A percentile compares a stretch with the other conserved stretches of the same genome.
Evolutionary conservation across 2,329 filamentous ascomycete genomes (phyloP).

Genomic region (Fusarium sp.): DNA sequence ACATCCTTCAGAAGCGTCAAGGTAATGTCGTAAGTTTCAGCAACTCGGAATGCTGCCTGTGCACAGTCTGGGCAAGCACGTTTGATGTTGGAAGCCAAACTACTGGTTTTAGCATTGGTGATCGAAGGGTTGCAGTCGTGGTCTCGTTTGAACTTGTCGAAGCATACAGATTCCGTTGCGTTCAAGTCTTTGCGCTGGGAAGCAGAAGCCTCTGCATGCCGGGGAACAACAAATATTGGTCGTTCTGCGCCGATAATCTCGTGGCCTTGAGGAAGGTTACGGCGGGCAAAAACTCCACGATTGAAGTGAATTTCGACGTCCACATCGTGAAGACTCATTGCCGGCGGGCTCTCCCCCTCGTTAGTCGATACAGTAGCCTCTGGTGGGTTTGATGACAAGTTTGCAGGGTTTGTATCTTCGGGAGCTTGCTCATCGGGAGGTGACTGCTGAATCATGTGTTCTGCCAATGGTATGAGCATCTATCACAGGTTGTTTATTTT

Average conservation of each 20-base stretch:
- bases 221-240: conserved; percentile 22
- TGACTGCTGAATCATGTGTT: background rate
- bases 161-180: background rate
- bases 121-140: conserved; percentile 33
- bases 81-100: conserved; percentile 42
- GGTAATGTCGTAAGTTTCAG: conserved; percentile 24
- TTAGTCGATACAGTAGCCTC: background rate
- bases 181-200: too few species aligned
- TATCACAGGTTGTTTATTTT: background rate
- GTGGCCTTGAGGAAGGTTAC: background rate
- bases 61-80: conserved; percentile 45
- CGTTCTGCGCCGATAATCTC: conserved; percentile 32
- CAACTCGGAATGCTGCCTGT: conserved; percentile 32
- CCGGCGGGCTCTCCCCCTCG: background rate
- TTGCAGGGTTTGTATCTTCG: background rate
- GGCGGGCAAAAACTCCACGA: conserved; percentile 33
- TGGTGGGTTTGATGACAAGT: background rate
- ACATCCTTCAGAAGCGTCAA: conserved; percentile 32
- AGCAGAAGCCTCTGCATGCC: too few species aligned
- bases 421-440: background rate
- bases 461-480: background rate
- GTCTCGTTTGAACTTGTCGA: background rate
- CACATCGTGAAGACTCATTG: background rate
- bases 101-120: conserved; percentile 27
- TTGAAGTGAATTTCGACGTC: conserved; percentile 1